These are phyloP conservation scores for Starmerella floricola DNA, from an alignment of 805 yeast genomes.

Conservation along the genomic window DNA sequence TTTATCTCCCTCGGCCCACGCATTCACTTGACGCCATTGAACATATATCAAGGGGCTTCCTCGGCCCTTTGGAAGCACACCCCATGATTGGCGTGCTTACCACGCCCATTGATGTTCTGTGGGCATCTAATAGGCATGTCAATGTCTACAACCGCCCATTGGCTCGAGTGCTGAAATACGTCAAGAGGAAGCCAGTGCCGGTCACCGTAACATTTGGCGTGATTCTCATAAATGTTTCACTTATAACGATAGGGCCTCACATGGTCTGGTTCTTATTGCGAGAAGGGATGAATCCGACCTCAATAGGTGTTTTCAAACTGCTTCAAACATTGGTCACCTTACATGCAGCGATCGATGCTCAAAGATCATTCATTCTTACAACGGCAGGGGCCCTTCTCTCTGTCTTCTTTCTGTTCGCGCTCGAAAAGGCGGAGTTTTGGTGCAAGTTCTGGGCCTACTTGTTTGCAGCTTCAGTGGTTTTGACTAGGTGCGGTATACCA, in stretches of 20 bases:
- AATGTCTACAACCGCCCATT: constrained; percentile 12
- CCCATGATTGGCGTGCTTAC: constrained; percentile 16
- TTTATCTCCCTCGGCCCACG: constrained; percentile 19
- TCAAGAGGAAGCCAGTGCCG: constrained; percentile 20
- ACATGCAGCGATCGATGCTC: constrained; percentile 8
- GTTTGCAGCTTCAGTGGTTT: constrained; percentile 12
- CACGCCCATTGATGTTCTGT: constrained; percentile 6
- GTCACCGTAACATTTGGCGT: constrained; percentile 19
- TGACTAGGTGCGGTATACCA: constrained; percentile 18
- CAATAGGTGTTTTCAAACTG: constrained; percentile 14
- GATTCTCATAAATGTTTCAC: constrained; percentile 16
- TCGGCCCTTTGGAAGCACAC: constrained; percentile 6
- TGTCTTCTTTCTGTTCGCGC: not conserved
- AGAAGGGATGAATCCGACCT: constrained; percentile 8
- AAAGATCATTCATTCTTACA: constrained; percentile 4
- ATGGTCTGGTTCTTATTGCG: constrained; percentile 17
- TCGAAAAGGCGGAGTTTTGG: no score
- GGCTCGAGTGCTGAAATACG: constrained; percentile 14
- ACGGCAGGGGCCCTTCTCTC: constrained; percentile 2
- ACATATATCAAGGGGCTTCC: not conserved
- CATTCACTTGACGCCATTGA: not conserved
- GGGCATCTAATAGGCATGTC: not conserved
- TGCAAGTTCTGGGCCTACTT: constrained; percentile 1
- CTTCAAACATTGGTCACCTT: constrained; percentile 16
- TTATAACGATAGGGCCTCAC: constrained; percentile 21